Evolutionary conservation across 2,329 filamentous ascomycete genomes (phyloP).

Genomic region (Fusarium sp.): DNA sequence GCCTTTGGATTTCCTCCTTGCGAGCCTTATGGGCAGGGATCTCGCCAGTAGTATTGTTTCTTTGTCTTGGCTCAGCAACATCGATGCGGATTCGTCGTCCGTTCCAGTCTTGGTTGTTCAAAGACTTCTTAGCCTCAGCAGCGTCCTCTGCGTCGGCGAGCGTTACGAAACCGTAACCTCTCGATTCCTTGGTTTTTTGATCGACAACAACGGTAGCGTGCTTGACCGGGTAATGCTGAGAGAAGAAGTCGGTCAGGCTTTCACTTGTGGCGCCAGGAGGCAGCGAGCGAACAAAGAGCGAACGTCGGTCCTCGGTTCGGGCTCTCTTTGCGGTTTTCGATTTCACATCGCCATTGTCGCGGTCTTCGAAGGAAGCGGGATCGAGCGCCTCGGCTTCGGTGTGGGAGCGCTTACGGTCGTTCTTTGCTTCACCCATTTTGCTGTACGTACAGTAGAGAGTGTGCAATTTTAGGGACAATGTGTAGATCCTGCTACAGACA

Average conservation of each 20-base stretch:
- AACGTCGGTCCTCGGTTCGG: slow-evolving; percentile 72
- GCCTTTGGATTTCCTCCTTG: slow-evolving; percentile 71
- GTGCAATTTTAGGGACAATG: slow-evolving; percentile 1
- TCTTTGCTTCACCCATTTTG: slow-evolving; percentile 50
- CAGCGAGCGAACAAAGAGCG: slow-evolving; percentile 92
- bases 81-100: slow-evolving; percentile 89
- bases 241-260: slow-evolving; percentile 88
- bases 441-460: slow-evolving; percentile 5
- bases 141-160: slow-evolving; percentile 96
- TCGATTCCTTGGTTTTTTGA: slow-evolving; percentile 85
- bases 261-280: slow-evolving; percentile 84
- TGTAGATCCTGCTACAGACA: slow-evolving; percentile 13
- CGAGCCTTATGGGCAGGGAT: slow-evolving; percentile 63
- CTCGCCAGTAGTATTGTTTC: slow-evolving; percentile 66
- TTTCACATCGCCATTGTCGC: slow-evolving; percentile 51
- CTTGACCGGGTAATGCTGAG: slow-evolving; percentile 93
- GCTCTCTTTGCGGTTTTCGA: slow-evolving; percentile 65
- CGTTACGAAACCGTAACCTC: slow-evolving; percentile 96
- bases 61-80: slow-evolving; percentile 85
- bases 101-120: slow-evolving; percentile 82
- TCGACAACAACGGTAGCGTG: slow-evolving; percentile 95
- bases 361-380: slow-evolving; percentile 50
- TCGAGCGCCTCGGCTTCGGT: slow-evolving; percentile 52
- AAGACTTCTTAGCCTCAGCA: slow-evolving; percentile 80
- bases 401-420: slow-evolving; percentile 55